These are phyloP conservation scores for Melanopsichium pennsylvanicum DNA, from an alignment of 1,284 basidiomycete species.

Conservation along the genomic window DNA sequence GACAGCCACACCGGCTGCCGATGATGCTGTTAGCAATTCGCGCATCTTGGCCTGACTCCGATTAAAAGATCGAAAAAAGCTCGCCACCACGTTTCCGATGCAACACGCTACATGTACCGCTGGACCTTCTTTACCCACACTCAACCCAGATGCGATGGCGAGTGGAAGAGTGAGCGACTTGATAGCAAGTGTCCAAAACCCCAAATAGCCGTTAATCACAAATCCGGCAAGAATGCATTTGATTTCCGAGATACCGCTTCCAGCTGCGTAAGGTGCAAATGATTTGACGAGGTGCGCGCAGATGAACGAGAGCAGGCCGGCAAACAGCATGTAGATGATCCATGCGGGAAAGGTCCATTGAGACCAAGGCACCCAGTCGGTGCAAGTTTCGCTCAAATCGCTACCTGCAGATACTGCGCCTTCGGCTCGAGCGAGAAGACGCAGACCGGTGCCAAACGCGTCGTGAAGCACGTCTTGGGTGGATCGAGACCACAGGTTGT, in stretches of 20 bases:
- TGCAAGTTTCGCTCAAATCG: constrained; percentile 74
- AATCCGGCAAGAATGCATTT: constrained; percentile 98
- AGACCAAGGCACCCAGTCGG: constrained; percentile 95
- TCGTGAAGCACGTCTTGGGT: constrained; percentile 71
- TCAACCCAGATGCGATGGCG: constrained; percentile 90
- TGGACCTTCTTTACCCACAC: constrained; percentile 97
- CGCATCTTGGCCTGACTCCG: constrained; percentile 94
- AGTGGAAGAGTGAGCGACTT: constrained; percentile 88
- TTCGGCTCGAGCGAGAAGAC: constrained; percentile 20
- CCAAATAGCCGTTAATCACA: constrained; percentile 92
- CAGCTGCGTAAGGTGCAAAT: constrained; percentile 93
- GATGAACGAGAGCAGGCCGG: constrained; percentile 67
- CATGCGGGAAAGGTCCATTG: constrained; percentile 77
- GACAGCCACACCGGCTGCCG: constrained; percentile 95
- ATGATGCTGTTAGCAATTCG: constrained; percentile 92
- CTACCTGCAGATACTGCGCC: constrained; percentile 5
- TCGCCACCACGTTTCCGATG: constrained; percentile 85
- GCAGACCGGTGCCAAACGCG: constrained; percentile 51
- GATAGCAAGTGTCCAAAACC: constrained; percentile 88
- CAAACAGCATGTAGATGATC: constrained; percentile 85
- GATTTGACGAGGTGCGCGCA: constrained; percentile 84
- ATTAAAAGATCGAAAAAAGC: constrained; percentile 81
- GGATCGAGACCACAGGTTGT: constrained; percentile 22
- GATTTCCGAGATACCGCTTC: constrained; percentile 98
- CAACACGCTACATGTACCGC: constrained; percentile 97